Percentiles rank a stretch among this genome's conserved stretches.
These are phyloP conservation scores for Prunus davidiana DNA, from an alignment of 306 rosid genomes.

Conservation along the genomic window DNA sequence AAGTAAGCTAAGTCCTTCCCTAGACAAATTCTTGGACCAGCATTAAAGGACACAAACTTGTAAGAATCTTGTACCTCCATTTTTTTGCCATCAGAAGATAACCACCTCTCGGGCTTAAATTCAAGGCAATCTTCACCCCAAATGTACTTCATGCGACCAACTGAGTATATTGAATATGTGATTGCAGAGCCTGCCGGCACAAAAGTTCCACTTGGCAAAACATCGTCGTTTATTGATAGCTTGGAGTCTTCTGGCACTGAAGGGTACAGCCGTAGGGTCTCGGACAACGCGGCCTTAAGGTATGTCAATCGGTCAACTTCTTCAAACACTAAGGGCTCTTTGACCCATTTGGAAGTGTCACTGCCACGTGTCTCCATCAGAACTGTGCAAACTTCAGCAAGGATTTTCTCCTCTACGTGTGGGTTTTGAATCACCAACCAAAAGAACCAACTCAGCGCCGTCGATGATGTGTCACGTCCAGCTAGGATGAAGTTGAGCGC, in stretches of 20 bases:
- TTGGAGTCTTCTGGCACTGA: slow-evolving; percentile 90
- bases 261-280: slow-evolving; percentile 79
- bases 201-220: slow-evolving; percentile 61
- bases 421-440: slow-evolving; percentile 59
- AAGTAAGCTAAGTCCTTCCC: slow-evolving; percentile 89
- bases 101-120: slow-evolving; percentile 87
- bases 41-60: slow-evolving; percentile 72
- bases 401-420: slow-evolving; percentile 58
- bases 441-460: slow-evolving; percentile 87
- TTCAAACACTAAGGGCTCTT: slow-evolving; percentile 66
- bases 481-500: slow-evolving; percentile 91
- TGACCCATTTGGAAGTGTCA: slow-evolving; percentile 44
- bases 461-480: slow-evolving; percentile 91
- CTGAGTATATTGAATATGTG: slow-evolving; percentile 69
- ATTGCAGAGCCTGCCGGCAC: slow-evolving; percentile 65
- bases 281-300: slow-evolving; percentile 74
- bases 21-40: slow-evolving; percentile 80
- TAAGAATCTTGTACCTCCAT: slow-evolving; percentile 55
- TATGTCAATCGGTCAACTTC: slow-evolving; percentile 74
- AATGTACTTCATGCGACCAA: slow-evolving; percentile 72
- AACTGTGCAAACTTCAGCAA: slow-evolving; percentile 59
- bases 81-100: slow-evolving; percentile 43
- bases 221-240: slow-evolving; percentile 59
- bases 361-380: slow-evolving; percentile 67
- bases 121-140: slow-evolving; percentile 95